Percentiles rank a stretch among this genome's conserved stretches.
Evolutionary conservation across 345 rosid genomes (phyloP).

Genomic region (Acer campestre): DNA sequence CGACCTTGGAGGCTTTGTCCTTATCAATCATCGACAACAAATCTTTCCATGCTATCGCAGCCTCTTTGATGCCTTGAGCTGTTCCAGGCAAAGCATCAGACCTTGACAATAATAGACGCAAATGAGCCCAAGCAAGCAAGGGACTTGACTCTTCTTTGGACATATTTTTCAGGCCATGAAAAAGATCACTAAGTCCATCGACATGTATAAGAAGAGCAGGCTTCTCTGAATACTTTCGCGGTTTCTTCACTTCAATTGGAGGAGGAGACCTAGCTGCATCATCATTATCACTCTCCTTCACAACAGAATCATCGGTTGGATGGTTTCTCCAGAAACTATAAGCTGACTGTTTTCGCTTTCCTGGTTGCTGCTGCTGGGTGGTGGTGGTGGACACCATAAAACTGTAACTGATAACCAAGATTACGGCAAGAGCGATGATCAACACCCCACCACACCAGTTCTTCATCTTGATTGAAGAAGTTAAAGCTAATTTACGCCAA

Average conservation of each 20-base stretch:
- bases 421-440: slow-evolving; percentile 51
- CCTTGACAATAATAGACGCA: slow-evolving; percentile 66
- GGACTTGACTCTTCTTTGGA: slow-evolving; percentile 43
- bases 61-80: slow-evolving; percentile 78
- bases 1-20: slow-evolving; percentile 33
- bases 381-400: slow-evolving; percentile 34
- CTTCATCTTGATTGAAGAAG: slow-evolving; percentile 50
- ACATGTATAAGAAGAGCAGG: slow-evolving; percentile 40
- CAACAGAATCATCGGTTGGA: slow-evolving; percentile 34
- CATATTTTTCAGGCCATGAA: slow-evolving; percentile 41
- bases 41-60: slow-evolving; percentile 63
- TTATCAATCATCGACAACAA: slow-evolving; percentile 37
- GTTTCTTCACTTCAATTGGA: slow-evolving; percentile 26
- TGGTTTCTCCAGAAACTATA: slow-evolving; percentile 48
- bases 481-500: slow-evolving; percentile 29
- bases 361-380: background rate
- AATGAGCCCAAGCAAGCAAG: slow-evolving; percentile 65
- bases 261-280: slow-evolving; percentile 27
- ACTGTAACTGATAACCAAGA: slow-evolving; percentile 58
- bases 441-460: slow-evolving; percentile 81
- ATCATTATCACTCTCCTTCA: slow-evolving; percentile 14
- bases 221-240: slow-evolving; percentile 30
- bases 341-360: slow-evolving; percentile 39
- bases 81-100: slow-evolving; percentile 79
- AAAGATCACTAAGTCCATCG: slow-evolving; percentile 62